Conservation (phyloP, 805 yeast species). For the Hemisphaericaspora nanyangensis region DNA sequence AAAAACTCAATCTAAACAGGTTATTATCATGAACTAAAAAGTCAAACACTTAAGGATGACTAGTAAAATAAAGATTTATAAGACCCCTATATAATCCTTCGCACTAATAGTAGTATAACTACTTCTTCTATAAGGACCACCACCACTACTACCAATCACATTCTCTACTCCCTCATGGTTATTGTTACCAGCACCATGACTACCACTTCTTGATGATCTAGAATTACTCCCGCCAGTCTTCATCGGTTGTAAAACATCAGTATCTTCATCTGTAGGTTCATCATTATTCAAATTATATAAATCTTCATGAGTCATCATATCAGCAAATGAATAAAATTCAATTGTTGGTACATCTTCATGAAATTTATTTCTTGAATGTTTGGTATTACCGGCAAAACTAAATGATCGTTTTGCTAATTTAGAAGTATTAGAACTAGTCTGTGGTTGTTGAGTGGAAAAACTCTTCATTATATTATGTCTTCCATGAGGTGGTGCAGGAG, state of each 20-base stretch:
- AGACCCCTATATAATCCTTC: conserved; percentile 21
- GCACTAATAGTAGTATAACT: conserved; percentile 17
- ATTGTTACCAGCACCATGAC: neutral
- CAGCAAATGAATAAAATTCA: conserved; percentile 30
- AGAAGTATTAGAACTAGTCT: neutral
- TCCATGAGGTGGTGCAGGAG: neutral
- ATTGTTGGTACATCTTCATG: conserved; percentile 13
- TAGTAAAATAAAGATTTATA: conserved; percentile 1
- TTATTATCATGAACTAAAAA: too few relatives aligned
- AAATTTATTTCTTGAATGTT: conserved; percentile 2
- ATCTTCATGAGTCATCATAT: conserved; percentile 21
- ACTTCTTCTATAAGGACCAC: conserved; percentile 4
- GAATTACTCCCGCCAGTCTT: neutral
- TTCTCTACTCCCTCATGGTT: neutral
- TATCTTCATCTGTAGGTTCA: neutral
- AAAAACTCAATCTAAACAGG: too few relatives aligned
- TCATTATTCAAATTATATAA: neutral
- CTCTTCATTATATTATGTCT: too few relatives aligned
- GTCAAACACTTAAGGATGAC: too few relatives aligned
- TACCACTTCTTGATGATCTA: neutral
- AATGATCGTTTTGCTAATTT: conserved; percentile 3
- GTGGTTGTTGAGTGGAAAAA: neutral
- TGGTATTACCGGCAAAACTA: conserved; percentile 6
- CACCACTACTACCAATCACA: neutral
- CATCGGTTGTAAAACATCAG: neutral